phyloP scores from a whole-genome alignment of 2,329 filamentous ascomycete genomes.

The Xylariales sp. region DNA sequence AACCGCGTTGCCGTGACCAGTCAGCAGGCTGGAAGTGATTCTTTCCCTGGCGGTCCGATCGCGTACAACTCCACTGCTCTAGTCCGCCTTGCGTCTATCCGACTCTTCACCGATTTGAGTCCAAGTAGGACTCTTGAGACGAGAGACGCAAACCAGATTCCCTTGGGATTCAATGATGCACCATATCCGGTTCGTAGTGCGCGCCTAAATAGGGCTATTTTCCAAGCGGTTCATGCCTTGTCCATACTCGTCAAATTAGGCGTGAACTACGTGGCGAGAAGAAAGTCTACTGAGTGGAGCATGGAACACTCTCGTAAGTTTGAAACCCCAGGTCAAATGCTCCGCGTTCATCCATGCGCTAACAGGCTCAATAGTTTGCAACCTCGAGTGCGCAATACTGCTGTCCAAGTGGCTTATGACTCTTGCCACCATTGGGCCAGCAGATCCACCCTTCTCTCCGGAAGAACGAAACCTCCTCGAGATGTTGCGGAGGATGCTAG shows the following conservation, averaged over 20 bases:
- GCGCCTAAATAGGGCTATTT: conserved; percentile 58
- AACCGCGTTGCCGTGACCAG: conserved; percentile 43
- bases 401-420: conserved; percentile 59
- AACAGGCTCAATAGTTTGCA: conserved; percentile 42
- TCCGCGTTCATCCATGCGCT: conserved; percentile 6
- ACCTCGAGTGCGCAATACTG: conserved; percentile 57
- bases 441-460: conserved; percentile 41
- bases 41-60: conserved; percentile 54
- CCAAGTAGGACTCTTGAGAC: conserved; percentile 61
- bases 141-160: conserved; percentile 58
- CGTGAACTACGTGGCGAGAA: conserved; percentile 58
- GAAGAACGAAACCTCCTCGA: conserved; percentile 53
- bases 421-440: conserved; percentile 45
- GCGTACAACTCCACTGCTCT: conserved; percentile 62
- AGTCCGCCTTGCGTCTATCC: conserved; percentile 57
- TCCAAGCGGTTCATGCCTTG: conserved; percentile 65
- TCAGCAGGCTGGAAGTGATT: conserved; percentile 42
- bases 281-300: conserved; percentile 59
- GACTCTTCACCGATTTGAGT: conserved; percentile 61
- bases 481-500: conserved; percentile 53
- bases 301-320: conserved; percentile 57
- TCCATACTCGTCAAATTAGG: conserved; percentile 62
- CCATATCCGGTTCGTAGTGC: conserved; percentile 55
- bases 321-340: background rate
- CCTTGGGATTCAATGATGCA: conserved; percentile 53